These are phyloP conservation scores for Coemansia sp. DNA, from an alignment of 192 early-diverging fungal genomes.

Conservation along the genomic window DNA sequence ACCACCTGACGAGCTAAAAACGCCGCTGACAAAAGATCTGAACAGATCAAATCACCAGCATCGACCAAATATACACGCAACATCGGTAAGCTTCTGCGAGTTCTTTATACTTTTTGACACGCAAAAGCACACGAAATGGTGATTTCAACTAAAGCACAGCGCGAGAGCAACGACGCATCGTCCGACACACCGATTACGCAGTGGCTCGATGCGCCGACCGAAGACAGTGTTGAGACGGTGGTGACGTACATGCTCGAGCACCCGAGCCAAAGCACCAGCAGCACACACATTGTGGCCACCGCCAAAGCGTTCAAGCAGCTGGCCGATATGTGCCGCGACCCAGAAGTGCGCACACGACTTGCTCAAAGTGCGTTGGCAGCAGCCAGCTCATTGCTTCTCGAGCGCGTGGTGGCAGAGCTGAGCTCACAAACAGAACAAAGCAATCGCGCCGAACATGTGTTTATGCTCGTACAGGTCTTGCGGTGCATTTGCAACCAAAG, in stretches of 20 bases:
- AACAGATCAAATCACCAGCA: neutral
- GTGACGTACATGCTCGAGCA: slow-evolving; percentile 2
- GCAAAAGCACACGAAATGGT: neutral
- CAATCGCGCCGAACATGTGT: slow-evolving; percentile 28
- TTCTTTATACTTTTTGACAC: neutral
- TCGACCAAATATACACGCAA: neutral
- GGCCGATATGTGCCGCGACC: slow-evolving; percentile 32
- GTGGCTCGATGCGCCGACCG: neutral
- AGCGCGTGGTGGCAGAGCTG: slow-evolving; percentile 4
- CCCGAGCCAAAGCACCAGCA: slow-evolving; percentile 9
- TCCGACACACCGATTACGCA: neutral
- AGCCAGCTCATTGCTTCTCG: slow-evolving; percentile 13
- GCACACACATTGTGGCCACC: slow-evolving; percentile 10
- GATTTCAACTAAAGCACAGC: neutral
- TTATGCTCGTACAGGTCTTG: slow-evolving; percentile 35
- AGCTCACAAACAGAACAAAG: neutral
- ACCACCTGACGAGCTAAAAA: no score
- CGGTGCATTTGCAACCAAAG: slow-evolving; percentile 47
- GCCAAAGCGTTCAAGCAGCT: slow-evolving; percentile 37
- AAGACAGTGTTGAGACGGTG: neutral
- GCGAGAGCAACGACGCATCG: neutral
- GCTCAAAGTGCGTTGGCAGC: slow-evolving; percentile 8
- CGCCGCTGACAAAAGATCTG: no score
- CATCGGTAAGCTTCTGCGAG: neutral
- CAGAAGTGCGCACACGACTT: slow-evolving; percentile 11